A percentile compares a stretch with the other conserved stretches of the same genome.
Conservation (phyloP, 2,329 filamentous ascomycete genomes). For the Pseudogymnoascus verrucosus region DNA sequence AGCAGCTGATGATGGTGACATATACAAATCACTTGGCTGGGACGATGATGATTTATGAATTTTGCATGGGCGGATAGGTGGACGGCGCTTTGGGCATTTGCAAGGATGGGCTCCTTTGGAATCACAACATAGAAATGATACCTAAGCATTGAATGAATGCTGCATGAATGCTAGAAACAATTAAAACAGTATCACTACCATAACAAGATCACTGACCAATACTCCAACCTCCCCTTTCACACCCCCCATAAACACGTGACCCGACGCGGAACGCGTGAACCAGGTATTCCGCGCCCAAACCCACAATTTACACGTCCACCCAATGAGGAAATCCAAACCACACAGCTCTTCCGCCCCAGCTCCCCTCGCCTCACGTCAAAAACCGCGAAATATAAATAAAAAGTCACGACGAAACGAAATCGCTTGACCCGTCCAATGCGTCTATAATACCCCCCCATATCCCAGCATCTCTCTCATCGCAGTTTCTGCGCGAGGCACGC, state of each 20-base stretch:
- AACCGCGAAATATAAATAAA: background rate
- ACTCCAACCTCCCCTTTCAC: background rate
- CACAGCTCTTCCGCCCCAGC: background rate
- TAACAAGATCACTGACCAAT: background rate
- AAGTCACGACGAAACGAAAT: background rate
- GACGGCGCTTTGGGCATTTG: slow-evolving; percentile 4
- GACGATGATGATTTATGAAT: slow-evolving; percentile 13
- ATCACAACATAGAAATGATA: slow-evolving; percentile 5
- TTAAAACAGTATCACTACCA: slow-evolving; percentile 8
- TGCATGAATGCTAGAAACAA: background rate
- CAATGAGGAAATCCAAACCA: slow-evolving; percentile 7
- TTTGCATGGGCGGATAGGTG: slow-evolving; percentile 1
- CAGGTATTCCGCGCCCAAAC: background rate
- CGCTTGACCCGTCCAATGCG: background rate
- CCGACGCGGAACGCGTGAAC: slow-evolving; percentile 7
- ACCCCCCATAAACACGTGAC: background rate
- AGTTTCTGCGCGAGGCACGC: background rate
- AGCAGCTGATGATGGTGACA: slow-evolving; percentile 7
- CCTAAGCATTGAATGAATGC: slow-evolving; percentile 2
- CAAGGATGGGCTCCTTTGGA: slow-evolving; percentile 6
- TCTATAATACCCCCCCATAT: slow-evolving; percentile 2
- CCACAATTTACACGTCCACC: slow-evolving; percentile 9
- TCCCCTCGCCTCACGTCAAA: background rate
- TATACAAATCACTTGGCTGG: slow-evolving; percentile 12
- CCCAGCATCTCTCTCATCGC: background rate